These are phyloP conservation scores for Bigelowiella natans DNA, from an alignment of 78 protist species.

Conservation along the genomic window DNA sequence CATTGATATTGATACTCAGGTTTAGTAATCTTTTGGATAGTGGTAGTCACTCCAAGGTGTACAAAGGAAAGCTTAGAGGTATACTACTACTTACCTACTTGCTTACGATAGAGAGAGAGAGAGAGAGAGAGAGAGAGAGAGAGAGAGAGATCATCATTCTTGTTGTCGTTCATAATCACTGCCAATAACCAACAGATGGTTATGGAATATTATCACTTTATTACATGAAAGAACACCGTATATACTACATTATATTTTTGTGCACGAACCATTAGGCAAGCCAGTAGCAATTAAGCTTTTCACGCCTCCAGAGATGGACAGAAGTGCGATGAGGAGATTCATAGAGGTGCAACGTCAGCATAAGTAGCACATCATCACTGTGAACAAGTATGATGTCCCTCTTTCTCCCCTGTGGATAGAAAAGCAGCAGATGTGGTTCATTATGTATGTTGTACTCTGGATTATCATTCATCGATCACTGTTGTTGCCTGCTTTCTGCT, in stretches of 20 bases:
- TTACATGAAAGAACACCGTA: background rate
- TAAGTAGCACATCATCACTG: too few relatives aligned
- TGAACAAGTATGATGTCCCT: too few relatives aligned
- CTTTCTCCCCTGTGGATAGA: too few relatives aligned
- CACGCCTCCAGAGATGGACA: background rate
- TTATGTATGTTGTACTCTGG: too few relatives aligned
- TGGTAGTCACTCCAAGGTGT: background rate
- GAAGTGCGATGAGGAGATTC: background rate
- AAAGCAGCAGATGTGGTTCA: too few relatives aligned
- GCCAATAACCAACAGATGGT: too few relatives aligned
- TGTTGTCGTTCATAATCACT: too few relatives aligned
- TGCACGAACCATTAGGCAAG: background rate
- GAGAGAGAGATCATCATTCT: background rate
- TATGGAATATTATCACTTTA: background rate
- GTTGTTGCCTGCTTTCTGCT: too few relatives aligned
- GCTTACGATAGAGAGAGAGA: background rate
- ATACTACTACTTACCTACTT: background rate
- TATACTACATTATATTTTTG: background rate
- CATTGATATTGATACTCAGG: background rate
- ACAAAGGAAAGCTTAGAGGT: background rate
- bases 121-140: background rate
- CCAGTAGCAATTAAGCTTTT: background rate
- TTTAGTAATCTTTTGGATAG: background rate
- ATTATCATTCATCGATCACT: too few relatives aligned
- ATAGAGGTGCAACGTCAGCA: background rate